These are phyloP conservation scores for Pontederia crassipes DNA, from an alignment of 176 grass and related monocot species.

Conservation along the genomic window DNA sequence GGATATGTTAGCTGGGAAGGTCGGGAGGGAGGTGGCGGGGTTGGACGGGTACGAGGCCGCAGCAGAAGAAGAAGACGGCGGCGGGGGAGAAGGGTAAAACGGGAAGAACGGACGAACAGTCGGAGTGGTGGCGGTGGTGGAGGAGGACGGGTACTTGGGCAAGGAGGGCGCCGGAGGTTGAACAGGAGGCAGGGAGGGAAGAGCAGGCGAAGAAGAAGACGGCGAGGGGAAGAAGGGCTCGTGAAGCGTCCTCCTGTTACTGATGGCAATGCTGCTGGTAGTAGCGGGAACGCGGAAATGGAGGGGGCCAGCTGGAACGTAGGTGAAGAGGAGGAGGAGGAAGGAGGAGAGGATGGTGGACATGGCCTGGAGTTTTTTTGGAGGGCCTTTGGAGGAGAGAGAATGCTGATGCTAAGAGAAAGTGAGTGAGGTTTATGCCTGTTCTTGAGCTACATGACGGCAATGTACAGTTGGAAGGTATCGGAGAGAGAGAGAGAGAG, in stretches of 20 bases:
- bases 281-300: background rate
- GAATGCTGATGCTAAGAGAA: too few species aligned
- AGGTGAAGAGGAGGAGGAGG: too few species aligned
- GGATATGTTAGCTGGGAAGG: slow-evolving; percentile 29
- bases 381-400: too few species aligned
- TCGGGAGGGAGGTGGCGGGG: slow-evolving; percentile 8
- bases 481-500: too few species aligned
- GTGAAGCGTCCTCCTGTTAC: slow-evolving; percentile 28
- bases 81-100: slow-evolving; percentile 26
- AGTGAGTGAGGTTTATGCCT: too few species aligned
- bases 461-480: too few species aligned
- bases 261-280: background rate
- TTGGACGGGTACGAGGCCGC: too few species aligned
- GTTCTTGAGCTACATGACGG: too few species aligned
- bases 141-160: slow-evolving; percentile 29
- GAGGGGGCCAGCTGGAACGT: too few species aligned
- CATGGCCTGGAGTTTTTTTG: too few species aligned
- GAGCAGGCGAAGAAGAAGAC: background rate
- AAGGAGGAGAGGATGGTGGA: too few species aligned
- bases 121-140: slow-evolving; percentile 9
- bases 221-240: slow-evolving; percentile 11
- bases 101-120: slow-evolving; percentile 30
- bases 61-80: background rate
- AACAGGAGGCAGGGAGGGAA: background rate
- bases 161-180: slow-evolving; percentile 23